These are phyloP conservation scores for Curvularia hawaiiensis DNA, from an alignment of 2,329 filamentous ascomycete genomes.

Conservation along the genomic window DNA sequence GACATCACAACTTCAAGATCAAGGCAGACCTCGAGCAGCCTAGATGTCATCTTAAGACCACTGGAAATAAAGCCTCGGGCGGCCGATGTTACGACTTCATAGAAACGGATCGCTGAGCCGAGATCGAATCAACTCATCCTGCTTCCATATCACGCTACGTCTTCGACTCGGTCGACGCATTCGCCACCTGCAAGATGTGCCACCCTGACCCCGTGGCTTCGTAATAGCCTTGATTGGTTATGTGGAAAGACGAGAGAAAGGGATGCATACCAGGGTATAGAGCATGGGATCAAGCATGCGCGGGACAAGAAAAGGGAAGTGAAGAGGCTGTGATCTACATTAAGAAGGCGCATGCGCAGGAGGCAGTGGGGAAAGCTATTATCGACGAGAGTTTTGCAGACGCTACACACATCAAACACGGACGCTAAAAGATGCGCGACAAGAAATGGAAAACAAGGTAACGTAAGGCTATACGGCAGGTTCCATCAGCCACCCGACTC, in stretches of 20 bases:
- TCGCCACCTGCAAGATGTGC: slow-evolving; percentile 1
- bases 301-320: slow-evolving; percentile 7
- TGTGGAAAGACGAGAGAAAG: slow-evolving; percentile 13
- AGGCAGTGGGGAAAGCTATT: slow-evolving; percentile 1
- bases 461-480: not conserved
- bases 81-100: slow-evolving; percentile 31
- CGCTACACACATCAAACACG: slow-evolving; percentile 2
- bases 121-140: slow-evolving; percentile 10
- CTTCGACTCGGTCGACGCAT: slow-evolving; percentile 16
- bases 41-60: slow-evolving; percentile 21
- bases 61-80: slow-evolving; percentile 29
- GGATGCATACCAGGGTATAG: not conserved
- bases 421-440: not conserved
- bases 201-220: slow-evolving; percentile 9
- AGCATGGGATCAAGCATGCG: slow-evolving; percentile 3
- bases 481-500: not conserved
- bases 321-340: slow-evolving; percentile 4
- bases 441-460: not conserved
- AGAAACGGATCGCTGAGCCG: slow-evolving; percentile 32
- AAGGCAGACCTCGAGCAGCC: slow-evolving; percentile 31
- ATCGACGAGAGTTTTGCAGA: slow-evolving; percentile 32
- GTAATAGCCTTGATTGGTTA: slow-evolving; percentile 36
- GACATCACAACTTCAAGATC: slow-evolving; percentile 28
- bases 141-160: slow-evolving; percentile 13
- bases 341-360: not conserved